phyloP scores from a whole-genome alignment of 2,329 filamentous ascomycete species.

The Fusarium sarcochroum region DNA sequence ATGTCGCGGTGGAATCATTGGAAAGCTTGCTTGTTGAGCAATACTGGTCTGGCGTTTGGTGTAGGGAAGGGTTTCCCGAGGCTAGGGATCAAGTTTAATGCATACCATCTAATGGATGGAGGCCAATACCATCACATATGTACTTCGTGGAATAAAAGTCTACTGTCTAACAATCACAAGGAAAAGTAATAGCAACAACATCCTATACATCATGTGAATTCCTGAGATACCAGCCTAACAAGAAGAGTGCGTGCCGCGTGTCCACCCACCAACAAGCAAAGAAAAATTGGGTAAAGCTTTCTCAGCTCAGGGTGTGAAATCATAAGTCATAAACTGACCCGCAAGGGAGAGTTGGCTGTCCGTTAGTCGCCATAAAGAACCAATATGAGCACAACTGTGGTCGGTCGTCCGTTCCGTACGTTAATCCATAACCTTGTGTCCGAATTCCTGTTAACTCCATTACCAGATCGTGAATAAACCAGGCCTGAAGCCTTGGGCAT shows the following conservation, averaged over 20 bases:
- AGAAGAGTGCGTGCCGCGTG: conserved; percentile 8
- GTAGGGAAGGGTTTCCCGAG: conserved; percentile 29
- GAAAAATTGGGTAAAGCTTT: neutral
- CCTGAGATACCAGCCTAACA: conserved; percentile 30
- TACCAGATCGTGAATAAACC: conserved; percentile 12
- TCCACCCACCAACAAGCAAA: neutral
- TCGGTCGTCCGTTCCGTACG: neutral
- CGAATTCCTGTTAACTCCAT: conserved; percentile 40
- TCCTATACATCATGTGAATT: conserved; percentile 30
- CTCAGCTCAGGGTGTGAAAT: neutral
- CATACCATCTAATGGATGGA: conserved; percentile 18
- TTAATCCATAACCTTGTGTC: conserved; percentile 9
- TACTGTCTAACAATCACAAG: conserved; percentile 3
- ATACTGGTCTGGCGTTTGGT: conserved; percentile 45
- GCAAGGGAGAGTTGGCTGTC: neutral
- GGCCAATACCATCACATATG: conserved; percentile 1
- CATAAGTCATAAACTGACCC: neutral
- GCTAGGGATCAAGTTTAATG: conserved; percentile 20
- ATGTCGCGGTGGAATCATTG: conserved; percentile 37
- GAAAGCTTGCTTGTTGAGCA: conserved; percentile 32
- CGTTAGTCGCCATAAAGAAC: neutral
- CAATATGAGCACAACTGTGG: conserved; percentile 3
- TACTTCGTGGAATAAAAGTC: neutral
- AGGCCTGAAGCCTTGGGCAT: neutral
- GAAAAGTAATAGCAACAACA: neutral